Evolutionary conservation across 352 stramenopile species (phyloP).

Genomic region (Achlya hypogyna): DNA sequence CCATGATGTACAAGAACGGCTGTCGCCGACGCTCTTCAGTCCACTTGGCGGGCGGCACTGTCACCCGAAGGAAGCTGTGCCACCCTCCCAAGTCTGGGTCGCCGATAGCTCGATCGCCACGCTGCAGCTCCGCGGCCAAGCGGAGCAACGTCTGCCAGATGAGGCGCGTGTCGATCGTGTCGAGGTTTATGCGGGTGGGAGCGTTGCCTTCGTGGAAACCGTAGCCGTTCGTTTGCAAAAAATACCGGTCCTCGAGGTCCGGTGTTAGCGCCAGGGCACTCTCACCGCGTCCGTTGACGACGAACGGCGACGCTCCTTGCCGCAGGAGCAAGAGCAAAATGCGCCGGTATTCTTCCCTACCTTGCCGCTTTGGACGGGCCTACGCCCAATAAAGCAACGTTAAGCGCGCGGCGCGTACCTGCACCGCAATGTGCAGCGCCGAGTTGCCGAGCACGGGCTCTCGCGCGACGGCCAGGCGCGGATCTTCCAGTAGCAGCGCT

Average conservation of each 20-base stretch:
- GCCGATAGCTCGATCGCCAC: not conserved
- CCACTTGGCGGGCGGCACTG: not conserved
- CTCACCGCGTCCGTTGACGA: not conserved
- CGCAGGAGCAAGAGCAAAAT: not conserved
- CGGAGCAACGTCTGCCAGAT: not conserved
- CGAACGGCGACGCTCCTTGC: conserved; percentile 13
- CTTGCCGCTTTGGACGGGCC: not conserved
- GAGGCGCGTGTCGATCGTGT: not conserved
- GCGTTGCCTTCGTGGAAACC: conserved; percentile 7
- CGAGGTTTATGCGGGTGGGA: not conserved
- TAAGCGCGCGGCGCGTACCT: no score
- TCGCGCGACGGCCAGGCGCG: not conserved
- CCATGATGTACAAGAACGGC: conserved; percentile 17
- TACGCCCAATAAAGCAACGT: no score
- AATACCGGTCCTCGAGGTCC: conserved; percentile 3
- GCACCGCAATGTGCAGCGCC: conserved; percentile 5
- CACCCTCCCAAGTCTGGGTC: not conserved
- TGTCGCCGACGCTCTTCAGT: not conserved
- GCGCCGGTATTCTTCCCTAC: not conserved
- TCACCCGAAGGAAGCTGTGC: conserved; percentile 3
- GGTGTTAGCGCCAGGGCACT: not conserved
- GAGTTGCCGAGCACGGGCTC: conserved; percentile 18
- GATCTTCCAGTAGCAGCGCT: conserved; percentile 1
- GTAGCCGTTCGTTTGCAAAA: conserved; percentile 3
- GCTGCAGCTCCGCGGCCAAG: not conserved